Evolutionary conservation across 2,329 filamentous ascomycete species (phyloP).

Genomic region (Penicillium corylophilum): DNA sequence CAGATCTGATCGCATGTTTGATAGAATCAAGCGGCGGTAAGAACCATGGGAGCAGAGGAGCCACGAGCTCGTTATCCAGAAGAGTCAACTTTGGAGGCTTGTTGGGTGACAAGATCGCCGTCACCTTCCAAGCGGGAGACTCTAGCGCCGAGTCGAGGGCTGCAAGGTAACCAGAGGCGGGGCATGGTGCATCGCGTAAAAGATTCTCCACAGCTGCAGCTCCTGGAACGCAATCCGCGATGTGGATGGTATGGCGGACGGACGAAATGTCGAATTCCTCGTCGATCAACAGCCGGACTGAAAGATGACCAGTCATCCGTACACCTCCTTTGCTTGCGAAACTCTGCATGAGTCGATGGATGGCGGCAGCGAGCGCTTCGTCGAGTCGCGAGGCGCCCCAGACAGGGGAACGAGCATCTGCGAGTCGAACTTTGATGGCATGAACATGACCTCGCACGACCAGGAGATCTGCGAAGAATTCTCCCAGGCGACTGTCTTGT

Average conservation of each 20-base stretch:
- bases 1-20: neutral
- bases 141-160: conserved; percentile 21
- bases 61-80: neutral
- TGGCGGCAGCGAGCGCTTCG: conserved; percentile 56
- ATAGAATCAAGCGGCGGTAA: neutral
- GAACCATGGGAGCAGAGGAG: conserved; percentile 3
- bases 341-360: conserved; percentile 63
- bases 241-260: conserved; percentile 35
- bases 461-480: conserved; percentile 71
- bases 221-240: conserved; percentile 34
- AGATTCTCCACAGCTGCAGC: conserved; percentile 25
- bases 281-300: conserved; percentile 68
- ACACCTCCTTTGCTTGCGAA: conserved; percentile 54
- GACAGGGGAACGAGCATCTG: conserved; percentile 64
- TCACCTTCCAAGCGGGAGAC: conserved; percentile 1
- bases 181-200: conserved; percentile 31
- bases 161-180: conserved; percentile 30
- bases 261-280: conserved; percentile 36
- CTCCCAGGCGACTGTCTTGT: conserved; percentile 63
- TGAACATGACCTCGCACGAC: conserved; percentile 64
- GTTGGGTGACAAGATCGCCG: conserved; percentile 13
- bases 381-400: conserved; percentile 60
- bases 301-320: conserved; percentile 67
- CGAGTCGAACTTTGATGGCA: conserved; percentile 66
- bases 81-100: neutral